Percentiles rank a stretch among this genome's conserved stretches.
Evolutionary conservation across 208 protist genomes (phyloP).

Genomic region (Trypanosoma rangeli): DNA sequence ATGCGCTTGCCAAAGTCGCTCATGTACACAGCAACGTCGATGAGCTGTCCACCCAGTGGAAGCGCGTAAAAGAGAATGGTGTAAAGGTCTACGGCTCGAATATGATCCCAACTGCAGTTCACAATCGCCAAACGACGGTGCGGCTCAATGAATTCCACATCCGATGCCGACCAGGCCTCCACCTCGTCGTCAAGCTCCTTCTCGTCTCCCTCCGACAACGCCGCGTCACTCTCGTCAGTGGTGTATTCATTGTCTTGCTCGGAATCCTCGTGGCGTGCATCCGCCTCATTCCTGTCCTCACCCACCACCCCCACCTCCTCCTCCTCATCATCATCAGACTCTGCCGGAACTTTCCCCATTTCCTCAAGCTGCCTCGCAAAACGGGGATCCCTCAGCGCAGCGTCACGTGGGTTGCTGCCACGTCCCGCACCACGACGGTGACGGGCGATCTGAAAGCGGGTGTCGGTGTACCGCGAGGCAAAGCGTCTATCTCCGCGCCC

Average conservation of each 20-base stretch:
- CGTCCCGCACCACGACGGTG: slow-evolving; percentile 10
- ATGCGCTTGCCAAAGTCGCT: slow-evolving; percentile 95
- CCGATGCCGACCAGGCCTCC: slow-evolving; percentile 62
- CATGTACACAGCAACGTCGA: slow-evolving; percentile 92
- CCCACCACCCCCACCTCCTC: slow-evolving; percentile 34
- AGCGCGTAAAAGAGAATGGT: slow-evolving; percentile 95
- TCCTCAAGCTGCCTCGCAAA: slow-evolving; percentile 64
- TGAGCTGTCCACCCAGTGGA: slow-evolving; percentile 91
- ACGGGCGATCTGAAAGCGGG: slow-evolving; percentile 74
- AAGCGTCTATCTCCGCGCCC: slow-evolving; percentile 67
- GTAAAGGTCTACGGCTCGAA: slow-evolving; percentile 94
- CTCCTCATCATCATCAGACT: slow-evolving; percentile 27
- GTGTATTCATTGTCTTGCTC: slow-evolving; percentile 7
- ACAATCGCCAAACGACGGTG: slow-evolving; percentile 91
- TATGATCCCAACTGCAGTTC: slow-evolving; percentile 97
- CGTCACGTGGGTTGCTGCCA: slow-evolving; percentile 29
- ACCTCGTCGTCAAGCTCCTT: slow-evolving; percentile 63
- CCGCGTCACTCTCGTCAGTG: slow-evolving; percentile 8
- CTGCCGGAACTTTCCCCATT: background rate
- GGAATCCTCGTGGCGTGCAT: background rate
- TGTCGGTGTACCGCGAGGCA: slow-evolving; percentile 83
- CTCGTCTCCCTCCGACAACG: slow-evolving; percentile 49
- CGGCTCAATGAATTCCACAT: slow-evolving; percentile 77
- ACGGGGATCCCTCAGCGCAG: slow-evolving; percentile 54
- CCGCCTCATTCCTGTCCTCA: slow-evolving; percentile 15